Evolutionary conservation across 2,329 filamentous ascomycete species (phyloP), one percentile per base, ranked within the genome.

Genomic region (Diplodia seriata): DNA sequence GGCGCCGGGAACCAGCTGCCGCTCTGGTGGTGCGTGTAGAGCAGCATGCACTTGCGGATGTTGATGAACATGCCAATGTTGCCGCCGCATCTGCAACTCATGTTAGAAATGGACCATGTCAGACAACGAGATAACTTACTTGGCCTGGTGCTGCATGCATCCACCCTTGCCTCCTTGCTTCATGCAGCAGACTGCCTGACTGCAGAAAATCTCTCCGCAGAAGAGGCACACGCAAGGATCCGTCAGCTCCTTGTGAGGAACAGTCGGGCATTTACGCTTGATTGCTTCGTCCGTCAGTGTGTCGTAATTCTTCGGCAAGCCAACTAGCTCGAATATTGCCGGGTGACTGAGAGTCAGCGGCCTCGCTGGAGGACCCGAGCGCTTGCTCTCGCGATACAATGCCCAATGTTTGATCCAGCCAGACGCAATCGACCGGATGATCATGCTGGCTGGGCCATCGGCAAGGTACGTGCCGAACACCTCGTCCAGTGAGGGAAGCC

Each of bases 161-260:
- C 96, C 50, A 73, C 78, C 72, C 49, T 82, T 79, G 54, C 79
- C 80, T 68, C 86, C 87, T 69, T 88, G 84, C 73, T 89, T 89
- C 75, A 92, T 88, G 77, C 95, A 99, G 81, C 95, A 99, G 56
- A 94, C 90, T 55, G 91, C 93, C 82, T 99, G 95, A 11, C 91
- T 93, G 80, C 95, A 99, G 79, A 97, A 94, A 50, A 99, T 92
- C n/a, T 94, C 93, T 40, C 95, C 94, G 76, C 95, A 99, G 81
- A 97, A 93, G 49, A 99, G 85, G 76, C 95, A 99, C 47, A 99
- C 87, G 71, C 91, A 92, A 0, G 95, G 93, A 78, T 99, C 96
- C 2, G 90, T 90, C 62, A 99, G 82, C 73, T 97, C 94, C 77
- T 95, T 96, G 71, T 93, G 93, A 20, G 66, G 66, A 1, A 93